Percentiles rank a stretch among this genome's conserved stretches.
These are phyloP conservation scores for Akanthomyces dipterigenus DNA, from an alignment of 2,329 filamentous ascomycete species.

Conservation along the genomic window DNA sequence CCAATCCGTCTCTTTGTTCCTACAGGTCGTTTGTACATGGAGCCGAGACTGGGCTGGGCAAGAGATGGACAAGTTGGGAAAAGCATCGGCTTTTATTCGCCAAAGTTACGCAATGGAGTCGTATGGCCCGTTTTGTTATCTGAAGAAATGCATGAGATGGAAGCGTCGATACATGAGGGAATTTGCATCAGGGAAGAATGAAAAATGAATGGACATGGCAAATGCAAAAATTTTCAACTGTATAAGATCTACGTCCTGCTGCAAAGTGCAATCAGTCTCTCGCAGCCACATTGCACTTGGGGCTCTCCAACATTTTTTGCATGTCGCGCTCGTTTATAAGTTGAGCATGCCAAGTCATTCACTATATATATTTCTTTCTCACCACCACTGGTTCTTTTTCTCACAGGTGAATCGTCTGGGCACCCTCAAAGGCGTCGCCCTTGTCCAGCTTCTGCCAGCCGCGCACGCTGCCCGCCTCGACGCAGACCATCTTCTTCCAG, in stretches of 20 bases:
- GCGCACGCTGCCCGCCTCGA: conserved; percentile 81
- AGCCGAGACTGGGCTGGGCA: conserved; percentile 4
- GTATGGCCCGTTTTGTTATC: not conserved
- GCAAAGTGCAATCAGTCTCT: not conserved
- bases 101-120: not conserved
- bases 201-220: not conserved
- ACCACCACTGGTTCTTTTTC: not conserved
- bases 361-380: not conserved
- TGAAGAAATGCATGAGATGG: not conserved
- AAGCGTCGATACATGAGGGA: not conserved
- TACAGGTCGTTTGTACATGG: conserved; percentile 4
- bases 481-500: conserved; percentile 88
- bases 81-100: not conserved
- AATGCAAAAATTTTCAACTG: not conserved
- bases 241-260: not conserved
- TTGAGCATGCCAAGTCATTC: not conserved
- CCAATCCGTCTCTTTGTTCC: not conserved
- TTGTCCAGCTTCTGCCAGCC: conserved; percentile 80
- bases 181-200: not conserved
- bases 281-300: not conserved
- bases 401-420: conserved; percentile 45
- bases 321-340: not conserved
- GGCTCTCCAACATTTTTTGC: not conserved
- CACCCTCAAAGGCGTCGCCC: conserved; percentile 60
- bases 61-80: not conserved